A percentile compares a stretch with the other conserved stretches of the same genome.
Conservation (phyloP, 139 green algal species). For the Volvox africanus region DNA sequence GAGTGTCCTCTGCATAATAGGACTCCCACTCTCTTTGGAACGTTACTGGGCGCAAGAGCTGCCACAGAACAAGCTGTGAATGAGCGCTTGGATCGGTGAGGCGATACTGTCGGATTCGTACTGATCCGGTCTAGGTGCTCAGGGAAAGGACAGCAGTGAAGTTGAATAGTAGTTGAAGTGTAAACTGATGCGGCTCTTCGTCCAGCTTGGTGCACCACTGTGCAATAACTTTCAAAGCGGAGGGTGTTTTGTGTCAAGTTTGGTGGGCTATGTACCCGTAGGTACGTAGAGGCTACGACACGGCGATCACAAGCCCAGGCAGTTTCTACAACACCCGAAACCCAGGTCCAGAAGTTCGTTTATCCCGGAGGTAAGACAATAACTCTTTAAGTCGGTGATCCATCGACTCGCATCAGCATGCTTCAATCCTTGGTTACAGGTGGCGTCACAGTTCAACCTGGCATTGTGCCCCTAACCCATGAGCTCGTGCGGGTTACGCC, state of each 20-base stretch:
- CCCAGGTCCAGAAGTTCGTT: conserved; percentile 23
- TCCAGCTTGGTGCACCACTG: too few species aligned
- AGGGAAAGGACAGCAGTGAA: too few species aligned
- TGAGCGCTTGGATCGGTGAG: conserved; percentile 17
- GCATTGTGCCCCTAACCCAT: conserved; percentile 1
- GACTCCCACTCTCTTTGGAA: conserved; percentile 2
- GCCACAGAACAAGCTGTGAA: background rate
- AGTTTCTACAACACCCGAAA: background rate
- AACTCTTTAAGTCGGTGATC: too few species aligned
- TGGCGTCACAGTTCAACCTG: conserved; percentile 37
- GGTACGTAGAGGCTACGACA: background rate
- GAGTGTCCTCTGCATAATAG: background rate
- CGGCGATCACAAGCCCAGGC: background rate
- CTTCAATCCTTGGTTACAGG: background rate
- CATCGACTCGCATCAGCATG: background rate
- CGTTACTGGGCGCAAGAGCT: background rate
- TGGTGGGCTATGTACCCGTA: background rate
- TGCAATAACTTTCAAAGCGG: too few species aligned
- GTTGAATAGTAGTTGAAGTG: too few species aligned
- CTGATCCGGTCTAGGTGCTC: too few species aligned
- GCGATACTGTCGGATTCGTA: too few species aligned
- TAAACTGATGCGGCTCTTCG: too few species aligned
- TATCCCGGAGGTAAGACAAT: conserved; percentile 3
- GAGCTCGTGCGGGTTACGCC: conserved; percentile 26
- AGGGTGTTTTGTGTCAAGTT: too few species aligned